These are phyloP conservation scores for Calonectria honghensis DNA, from an alignment of 2,329 filamentous ascomycete genomes.

Conservation along the genomic window DNA sequence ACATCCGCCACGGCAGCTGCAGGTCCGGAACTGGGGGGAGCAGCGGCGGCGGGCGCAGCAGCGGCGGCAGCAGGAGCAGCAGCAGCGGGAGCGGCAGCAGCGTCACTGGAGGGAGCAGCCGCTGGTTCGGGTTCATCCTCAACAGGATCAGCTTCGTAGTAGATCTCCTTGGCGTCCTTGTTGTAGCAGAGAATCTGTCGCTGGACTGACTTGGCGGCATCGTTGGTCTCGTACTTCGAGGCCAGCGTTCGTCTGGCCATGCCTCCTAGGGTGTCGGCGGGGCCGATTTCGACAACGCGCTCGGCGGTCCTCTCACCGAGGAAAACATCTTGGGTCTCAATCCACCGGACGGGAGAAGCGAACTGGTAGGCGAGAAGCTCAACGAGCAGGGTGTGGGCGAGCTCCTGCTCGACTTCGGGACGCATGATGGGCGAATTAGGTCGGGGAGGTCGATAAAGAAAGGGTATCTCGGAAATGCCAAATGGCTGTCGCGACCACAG, in stretches of 20 bases:
- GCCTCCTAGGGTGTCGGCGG: conserved; percentile 95
- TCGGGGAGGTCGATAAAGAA: conserved; percentile 52
- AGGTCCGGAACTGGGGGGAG: conserved; percentile 86
- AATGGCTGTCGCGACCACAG: conserved; percentile 51
- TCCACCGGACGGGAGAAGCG: conserved; percentile 99
- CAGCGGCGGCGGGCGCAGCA: conserved; percentile 72
- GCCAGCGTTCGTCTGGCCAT: conserved; percentile 98
- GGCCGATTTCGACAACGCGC: conserved; percentile 97
- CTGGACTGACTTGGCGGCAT: conserved; percentile 96
- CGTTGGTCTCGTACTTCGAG: conserved; percentile 98
- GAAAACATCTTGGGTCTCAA: conserved; percentile 99
- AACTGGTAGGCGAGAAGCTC: conserved; percentile 99
- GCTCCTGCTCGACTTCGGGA: conserved; percentile 99
- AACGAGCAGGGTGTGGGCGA: conserved; percentile 97
- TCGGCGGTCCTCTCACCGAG: conserved; percentile 96
- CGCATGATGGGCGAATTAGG: conserved; percentile 80
- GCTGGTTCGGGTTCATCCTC: conserved; percentile 88
- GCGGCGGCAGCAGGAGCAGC: conserved; percentile 73
- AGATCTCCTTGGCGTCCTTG: conserved; percentile 99
- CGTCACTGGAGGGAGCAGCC: conserved; percentile 67
- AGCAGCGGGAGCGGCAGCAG: conserved; percentile 72
- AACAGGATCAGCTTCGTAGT: conserved; percentile 97
- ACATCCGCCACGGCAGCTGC: conserved; percentile 90
- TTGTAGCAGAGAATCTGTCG: conserved; percentile 99
- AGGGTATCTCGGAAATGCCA: conserved; percentile 56